Evolutionary conservation across 2,329 filamentous ascomycete genomes (phyloP).

Genomic region (Neofusicoccum parvum): DNA sequence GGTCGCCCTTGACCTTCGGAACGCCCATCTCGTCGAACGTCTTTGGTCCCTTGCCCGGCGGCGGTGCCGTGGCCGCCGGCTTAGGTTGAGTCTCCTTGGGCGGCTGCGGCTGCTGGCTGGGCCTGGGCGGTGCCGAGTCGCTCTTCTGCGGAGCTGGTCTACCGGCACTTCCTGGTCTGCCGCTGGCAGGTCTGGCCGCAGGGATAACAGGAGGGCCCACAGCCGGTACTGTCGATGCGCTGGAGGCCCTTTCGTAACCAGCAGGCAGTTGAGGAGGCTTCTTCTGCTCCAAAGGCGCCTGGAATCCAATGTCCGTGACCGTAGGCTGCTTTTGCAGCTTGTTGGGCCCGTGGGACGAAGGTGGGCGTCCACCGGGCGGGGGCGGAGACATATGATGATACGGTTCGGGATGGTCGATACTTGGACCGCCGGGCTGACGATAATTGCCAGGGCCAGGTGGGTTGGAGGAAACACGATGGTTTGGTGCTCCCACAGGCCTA

Average conservation of each 20-base stretch:
- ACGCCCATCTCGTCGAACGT: constrained; percentile 99
- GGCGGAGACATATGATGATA: constrained; percentile 31
- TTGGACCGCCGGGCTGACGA: constrained; percentile 42
- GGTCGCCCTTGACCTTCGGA: constrained; percentile 77
- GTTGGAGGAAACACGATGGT: constrained; percentile 31
- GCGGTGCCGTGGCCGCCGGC: constrained; percentile 29
- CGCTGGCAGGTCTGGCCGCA: neutral
- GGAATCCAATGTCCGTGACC: constrained; percentile 38
- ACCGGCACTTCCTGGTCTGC: neutral
- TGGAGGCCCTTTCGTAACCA: constrained; percentile 19
- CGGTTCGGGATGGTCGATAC: constrained; percentile 37
- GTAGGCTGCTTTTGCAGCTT: constrained; percentile 45
- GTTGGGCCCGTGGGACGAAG: constrained; percentile 42
- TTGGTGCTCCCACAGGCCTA: constrained; percentile 23
- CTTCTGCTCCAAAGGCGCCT: constrained; percentile 31
- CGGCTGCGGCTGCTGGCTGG: constrained; percentile 24
- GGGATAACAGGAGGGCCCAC: constrained; percentile 2
- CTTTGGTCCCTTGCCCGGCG: constrained; percentile 65
- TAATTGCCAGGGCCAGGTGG: constrained; percentile 33
- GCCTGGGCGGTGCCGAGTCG: constrained; percentile 15
- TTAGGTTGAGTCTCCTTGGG: constrained; percentile 31
- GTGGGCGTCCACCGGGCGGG: constrained; percentile 44
- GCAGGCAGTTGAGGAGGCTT: constrained; percentile 33
- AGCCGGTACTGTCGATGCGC: constrained; percentile 1
- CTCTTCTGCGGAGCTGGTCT: constrained; percentile 14